Conservation (phyloP, 192 early-diverging fungal genomes). For the Haplosporangium gracile region DNA sequence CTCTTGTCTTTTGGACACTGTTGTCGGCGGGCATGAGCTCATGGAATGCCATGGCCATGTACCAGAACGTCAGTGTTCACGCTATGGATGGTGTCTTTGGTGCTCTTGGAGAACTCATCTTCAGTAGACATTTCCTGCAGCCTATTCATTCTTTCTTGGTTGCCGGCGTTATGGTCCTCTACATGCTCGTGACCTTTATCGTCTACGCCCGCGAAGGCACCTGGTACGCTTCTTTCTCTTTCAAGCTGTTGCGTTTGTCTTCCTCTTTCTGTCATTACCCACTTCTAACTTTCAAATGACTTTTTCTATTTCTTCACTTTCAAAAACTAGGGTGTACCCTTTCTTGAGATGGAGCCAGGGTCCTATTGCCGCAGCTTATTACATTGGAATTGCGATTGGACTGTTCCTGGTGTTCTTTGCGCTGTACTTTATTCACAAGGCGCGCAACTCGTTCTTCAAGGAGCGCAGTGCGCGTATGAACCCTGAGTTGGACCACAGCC, state of each 20-base stretch:
- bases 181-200: conserved; percentile 47
- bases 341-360: conserved; percentile 47
- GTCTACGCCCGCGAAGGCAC: conserved; percentile 20
- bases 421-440: conserved; percentile 33
- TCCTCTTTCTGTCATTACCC: not conserved
- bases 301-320: not conserved
- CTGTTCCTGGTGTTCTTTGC: conserved; percentile 38
- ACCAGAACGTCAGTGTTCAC: conserved; percentile 43
- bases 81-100: conserved; percentile 46
- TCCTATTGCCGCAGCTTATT: conserved; percentile 29
- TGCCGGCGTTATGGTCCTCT: conserved; percentile 40
- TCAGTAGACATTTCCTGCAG: conserved; percentile 50
- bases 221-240: conserved; percentile 15
- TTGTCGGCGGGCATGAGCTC: not conserved
- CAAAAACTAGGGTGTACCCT: conserved; percentile 35
- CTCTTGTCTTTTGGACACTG: conserved; percentile 54
- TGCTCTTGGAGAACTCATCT: conserved; percentile 33
- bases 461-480: conserved; percentile 23
- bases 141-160: conserved; percentile 42
- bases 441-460: conserved; percentile 29
- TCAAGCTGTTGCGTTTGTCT: not conserved
- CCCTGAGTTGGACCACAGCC: conserved; percentile 10
- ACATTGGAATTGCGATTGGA: conserved; percentile 33
- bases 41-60: conserved; percentile 18
- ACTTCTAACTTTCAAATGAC: not conserved